Conservation (phyloP, 306 rosid species). For the Inga oerstediana region DNA sequence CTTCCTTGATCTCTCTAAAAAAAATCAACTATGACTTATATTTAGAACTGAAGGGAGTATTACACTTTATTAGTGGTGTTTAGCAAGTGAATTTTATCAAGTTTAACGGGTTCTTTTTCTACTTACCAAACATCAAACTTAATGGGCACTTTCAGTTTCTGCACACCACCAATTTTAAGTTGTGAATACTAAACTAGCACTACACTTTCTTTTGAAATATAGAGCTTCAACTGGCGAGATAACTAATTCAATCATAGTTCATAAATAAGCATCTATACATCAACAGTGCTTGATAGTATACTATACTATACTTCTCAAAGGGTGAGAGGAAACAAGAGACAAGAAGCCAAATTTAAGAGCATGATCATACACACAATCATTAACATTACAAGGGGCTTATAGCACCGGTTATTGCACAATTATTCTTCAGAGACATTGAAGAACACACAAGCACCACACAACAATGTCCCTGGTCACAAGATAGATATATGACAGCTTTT, state of each 20-base stretch:
- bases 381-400: constrained; percentile 10
- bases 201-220: not conserved
- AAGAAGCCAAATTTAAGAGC: not conserved
- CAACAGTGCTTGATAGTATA: too few species aligned
- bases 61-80: not conserved
- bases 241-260: not conserved
- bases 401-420: constrained; percentile 22
- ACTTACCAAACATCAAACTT: not conserved
- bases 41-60: too few species aligned
- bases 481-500: constrained; percentile 23
- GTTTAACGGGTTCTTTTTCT: not conserved
- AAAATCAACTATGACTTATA: too few species aligned
- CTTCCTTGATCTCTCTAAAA: too few species aligned
- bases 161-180: not conserved
- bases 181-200: not conserved
- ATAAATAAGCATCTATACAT: not conserved
- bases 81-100: not conserved
- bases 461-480: constrained; percentile 31
- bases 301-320: not conserved
- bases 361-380: constrained; percentile 4
- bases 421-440: constrained; percentile 31
- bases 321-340: not conserved
- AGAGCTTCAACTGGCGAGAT: not conserved
- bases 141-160: not conserved
- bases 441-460: constrained; percentile 24